phyloP scores from a whole-genome alignment of 768 basidiomycete genomes.

The Daedaleopsis sinensis region DNA sequence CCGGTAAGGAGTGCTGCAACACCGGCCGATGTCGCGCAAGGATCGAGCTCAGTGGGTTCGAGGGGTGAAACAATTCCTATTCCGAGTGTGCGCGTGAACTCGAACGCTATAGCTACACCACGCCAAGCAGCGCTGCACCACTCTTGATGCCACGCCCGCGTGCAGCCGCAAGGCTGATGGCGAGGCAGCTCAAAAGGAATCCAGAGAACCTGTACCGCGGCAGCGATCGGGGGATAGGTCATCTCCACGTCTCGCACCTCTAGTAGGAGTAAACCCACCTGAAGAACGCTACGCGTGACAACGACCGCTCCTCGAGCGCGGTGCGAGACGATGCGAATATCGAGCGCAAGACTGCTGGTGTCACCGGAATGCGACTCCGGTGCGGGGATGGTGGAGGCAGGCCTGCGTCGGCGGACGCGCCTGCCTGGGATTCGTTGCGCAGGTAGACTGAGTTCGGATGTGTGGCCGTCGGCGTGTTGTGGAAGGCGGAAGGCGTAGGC shows the following conservation, averaged over 20 bases:
- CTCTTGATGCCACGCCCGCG: constrained; percentile 69
- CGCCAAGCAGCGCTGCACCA: constrained; percentile 69
- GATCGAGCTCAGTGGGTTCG: background rate
- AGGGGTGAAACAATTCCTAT: no score
- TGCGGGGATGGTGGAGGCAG: constrained; percentile 32
- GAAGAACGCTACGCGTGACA: constrained; percentile 87
- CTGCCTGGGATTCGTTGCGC: background rate
- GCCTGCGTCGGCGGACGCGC: constrained; percentile 3
- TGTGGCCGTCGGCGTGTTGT: constrained; percentile 18
- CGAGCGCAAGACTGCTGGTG: constrained; percentile 77
- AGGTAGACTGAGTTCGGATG: constrained; percentile 19
- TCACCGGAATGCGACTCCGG: constrained; percentile 75
- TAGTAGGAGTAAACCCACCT: constrained; percentile 45
- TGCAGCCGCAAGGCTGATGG: constrained; percentile 75
- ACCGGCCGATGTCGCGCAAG: background rate
- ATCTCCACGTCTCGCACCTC: background rate
- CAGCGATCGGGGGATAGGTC: background rate
- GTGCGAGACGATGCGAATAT: constrained; percentile 88
- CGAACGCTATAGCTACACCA: constrained; percentile 19
- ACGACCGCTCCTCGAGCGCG: constrained; percentile 78
- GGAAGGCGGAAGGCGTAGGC: constrained; percentile 27
- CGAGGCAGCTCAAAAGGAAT: constrained; percentile 80
- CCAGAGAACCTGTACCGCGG: constrained; percentile 67
- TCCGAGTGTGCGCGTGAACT: background rate
- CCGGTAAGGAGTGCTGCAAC: background rate